These are phyloP conservation scores for Coccinonectria pachysandricola DNA, from an alignment of 2,329 filamentous ascomycete genomes.

Conservation along the genomic window DNA sequence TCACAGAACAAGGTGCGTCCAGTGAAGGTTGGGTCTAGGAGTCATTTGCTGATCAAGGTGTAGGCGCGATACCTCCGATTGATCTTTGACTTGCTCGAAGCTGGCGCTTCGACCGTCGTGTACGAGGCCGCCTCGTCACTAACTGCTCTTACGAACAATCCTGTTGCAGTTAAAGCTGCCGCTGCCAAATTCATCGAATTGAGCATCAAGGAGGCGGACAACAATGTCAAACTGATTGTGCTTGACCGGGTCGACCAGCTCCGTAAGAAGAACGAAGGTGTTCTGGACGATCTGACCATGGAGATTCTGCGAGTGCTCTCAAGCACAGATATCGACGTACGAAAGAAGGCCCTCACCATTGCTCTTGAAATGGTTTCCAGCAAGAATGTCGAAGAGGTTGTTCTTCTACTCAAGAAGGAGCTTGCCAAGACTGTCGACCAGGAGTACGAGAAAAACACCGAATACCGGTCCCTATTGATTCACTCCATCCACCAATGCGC, in stretches of 20 bases:
- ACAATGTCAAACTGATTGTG: constrained; percentile 98
- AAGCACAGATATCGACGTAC: constrained; percentile 91
- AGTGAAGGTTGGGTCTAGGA: constrained; percentile 17
- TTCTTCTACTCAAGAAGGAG: constrained; percentile 93
- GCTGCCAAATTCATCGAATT: constrained; percentile 94
- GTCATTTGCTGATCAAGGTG: constrained; percentile 4
- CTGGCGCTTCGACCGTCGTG: constrained; percentile 84
- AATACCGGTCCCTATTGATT: constrained; percentile 90
- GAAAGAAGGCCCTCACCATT: constrained; percentile 80
- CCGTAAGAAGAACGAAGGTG: constrained; percentile 77
- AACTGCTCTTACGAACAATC: constrained; percentile 88
- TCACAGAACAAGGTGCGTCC: constrained; percentile 73
- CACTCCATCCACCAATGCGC: constrained; percentile 97
- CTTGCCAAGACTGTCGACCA: constrained; percentile 95
- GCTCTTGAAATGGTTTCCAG: constrained; percentile 97
- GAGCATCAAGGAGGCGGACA: constrained; percentile 94
- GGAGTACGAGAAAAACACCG: constrained; percentile 95
- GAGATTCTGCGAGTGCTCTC: constrained; percentile 91
- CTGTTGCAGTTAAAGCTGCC: constrained; percentile 93
- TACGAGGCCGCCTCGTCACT: constrained; percentile 96
- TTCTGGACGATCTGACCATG: constrained; percentile 92
- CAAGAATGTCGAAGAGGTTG: constrained; percentile 97
- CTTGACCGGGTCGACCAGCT: constrained; percentile 86
- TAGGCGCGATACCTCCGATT: constrained; percentile 82
- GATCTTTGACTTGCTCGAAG: constrained; percentile 94